Conservation (phyloP, 305 asterid species). For the Fraxinus paxiana region DNA sequence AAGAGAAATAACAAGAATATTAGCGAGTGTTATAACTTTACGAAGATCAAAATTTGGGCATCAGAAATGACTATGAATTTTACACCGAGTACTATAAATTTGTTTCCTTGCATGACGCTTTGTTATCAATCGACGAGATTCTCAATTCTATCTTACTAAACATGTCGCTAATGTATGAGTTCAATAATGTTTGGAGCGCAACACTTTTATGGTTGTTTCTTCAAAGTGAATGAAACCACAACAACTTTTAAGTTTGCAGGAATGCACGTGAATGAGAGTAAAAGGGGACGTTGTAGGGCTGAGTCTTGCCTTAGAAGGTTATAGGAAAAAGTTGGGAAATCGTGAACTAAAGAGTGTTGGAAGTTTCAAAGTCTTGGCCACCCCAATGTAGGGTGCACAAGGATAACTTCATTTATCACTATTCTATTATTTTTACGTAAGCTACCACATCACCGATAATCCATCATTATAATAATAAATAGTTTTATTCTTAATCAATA, state of each 20-base stretch:
- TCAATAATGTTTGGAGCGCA: not conserved
- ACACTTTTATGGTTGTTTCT: not conserved
- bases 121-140: not conserved
- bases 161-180: not conserved
- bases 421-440: too few species aligned
- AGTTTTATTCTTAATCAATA: not conserved
- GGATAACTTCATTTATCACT: not conserved
- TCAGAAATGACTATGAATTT: not conserved
- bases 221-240: not conserved
- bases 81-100: too few species aligned
- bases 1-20: too few species aligned
- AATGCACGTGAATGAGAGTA: conserved; percentile 8
- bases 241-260: not conserved
- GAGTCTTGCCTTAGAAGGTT: conserved; percentile 39
- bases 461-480: too few species aligned
- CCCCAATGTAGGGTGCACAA: not conserved
- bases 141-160: not conserved
- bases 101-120: not conserved
- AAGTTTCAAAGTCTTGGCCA: not conserved
- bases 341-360: conserved; percentile 26
- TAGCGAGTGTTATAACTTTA: not conserved
- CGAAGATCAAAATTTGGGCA: not conserved
- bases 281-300: not conserved
- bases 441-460: too few species aligned
- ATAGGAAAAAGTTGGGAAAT: conserved; percentile 22